These are phyloP conservation scores for Yarrowia sp. DNA, from an alignment of 805 yeast species.

Conservation along the genomic window DNA sequence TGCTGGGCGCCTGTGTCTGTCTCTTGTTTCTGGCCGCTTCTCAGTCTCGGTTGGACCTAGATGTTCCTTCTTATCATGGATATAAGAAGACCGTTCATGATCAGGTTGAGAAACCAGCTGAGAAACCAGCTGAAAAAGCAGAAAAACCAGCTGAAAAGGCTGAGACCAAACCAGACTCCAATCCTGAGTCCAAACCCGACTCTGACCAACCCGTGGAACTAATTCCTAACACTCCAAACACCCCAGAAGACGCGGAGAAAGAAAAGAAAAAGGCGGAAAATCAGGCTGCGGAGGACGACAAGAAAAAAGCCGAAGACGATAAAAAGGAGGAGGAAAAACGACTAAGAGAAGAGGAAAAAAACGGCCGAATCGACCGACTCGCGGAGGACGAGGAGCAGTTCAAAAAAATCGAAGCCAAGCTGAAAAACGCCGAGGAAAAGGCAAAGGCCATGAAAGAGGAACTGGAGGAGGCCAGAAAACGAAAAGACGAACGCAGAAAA, in stretches of 20 bases:
- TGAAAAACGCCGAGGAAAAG: not conserved
- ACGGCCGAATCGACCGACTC: constrained; percentile 30
- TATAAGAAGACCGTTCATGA: not conserved
- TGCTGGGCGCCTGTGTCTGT: not conserved
- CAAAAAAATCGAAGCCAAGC: not conserved
- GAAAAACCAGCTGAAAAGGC: constrained; percentile 31
- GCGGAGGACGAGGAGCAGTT: constrained; percentile 11
- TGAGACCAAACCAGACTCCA: constrained; percentile 27
- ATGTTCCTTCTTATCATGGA: not conserved
- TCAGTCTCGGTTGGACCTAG: constrained; percentile 1
- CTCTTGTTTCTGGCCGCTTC: constrained; percentile 10
- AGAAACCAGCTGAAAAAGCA: constrained; percentile 33
- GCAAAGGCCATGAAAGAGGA: constrained; percentile 19
- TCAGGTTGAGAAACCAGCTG: not conserved
- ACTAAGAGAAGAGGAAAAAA: not conserved
- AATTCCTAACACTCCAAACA: no score
- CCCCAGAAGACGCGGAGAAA: not conserved
- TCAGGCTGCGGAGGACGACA: not conserved
- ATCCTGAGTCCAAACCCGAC: no score
- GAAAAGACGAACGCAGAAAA: constrained; percentile 21
- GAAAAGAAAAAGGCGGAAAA: not conserved
- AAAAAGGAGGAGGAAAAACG: constrained; percentile 12
- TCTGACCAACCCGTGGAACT: no score
- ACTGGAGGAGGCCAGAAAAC: constrained; percentile 2
- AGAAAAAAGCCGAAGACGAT: constrained; percentile 7